These are phyloP conservation scores for Blepharisma stoltei DNA, from an alignment of 73 alveolate species.

Conservation along the genomic window DNA sequence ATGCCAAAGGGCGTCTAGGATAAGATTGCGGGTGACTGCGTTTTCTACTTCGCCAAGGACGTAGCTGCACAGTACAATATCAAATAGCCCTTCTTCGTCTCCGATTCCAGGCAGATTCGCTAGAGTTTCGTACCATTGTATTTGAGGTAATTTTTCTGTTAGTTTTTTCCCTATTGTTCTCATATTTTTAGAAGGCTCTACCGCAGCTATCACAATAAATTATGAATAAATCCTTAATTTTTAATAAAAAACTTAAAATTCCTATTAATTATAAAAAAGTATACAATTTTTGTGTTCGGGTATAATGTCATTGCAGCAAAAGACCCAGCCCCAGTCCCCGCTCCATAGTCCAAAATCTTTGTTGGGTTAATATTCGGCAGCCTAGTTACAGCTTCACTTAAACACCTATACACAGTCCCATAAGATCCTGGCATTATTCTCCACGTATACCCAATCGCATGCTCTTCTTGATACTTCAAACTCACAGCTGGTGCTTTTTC, in stretches of 20 bases:
- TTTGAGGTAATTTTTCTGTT: conserved; percentile 36
- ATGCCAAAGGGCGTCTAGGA: conserved; percentile 59
- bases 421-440: conserved; percentile 51
- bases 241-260: too few relatives aligned
- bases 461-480: conserved; percentile 44
- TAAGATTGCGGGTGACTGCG: conserved; percentile 38
- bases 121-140: conserved; percentile 55
- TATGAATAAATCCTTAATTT: too few relatives aligned
- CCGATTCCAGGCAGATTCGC: conserved; percentile 44
- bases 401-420: conserved; percentile 35
- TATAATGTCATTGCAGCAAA: conserved; percentile 50
- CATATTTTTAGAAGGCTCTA: conserved; percentile 64
- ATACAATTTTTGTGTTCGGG: conserved; percentile 22
- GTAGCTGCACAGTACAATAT: conserved; percentile 51
- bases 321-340: conserved; percentile 71
- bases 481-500: conserved; percentile 27
- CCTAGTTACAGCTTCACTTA: conserved; percentile 46
- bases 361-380: conserved; percentile 45
- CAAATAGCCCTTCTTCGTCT: conserved; percentile 60
- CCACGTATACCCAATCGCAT: conserved; percentile 47
- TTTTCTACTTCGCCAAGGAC: conserved; percentile 57
- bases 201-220: too few relatives aligned
- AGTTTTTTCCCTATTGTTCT: conserved; percentile 60
- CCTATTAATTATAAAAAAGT: too few relatives aligned
- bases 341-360: conserved; percentile 64